Base-by-base conservation (phyloP, 257 asterid genomes). In the Solanum bulbocastanum region DNA sequence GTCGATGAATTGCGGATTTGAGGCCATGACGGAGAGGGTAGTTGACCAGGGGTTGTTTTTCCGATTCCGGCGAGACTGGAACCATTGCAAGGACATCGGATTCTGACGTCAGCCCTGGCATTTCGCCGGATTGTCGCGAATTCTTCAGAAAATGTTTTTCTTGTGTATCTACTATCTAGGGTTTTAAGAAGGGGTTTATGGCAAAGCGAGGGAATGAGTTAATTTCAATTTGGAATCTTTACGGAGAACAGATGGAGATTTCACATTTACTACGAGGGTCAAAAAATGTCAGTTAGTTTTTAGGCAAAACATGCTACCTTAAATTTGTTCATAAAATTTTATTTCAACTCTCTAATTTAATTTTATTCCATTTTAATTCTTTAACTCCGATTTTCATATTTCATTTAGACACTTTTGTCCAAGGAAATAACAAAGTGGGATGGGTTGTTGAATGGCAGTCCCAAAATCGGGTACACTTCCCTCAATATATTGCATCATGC, bases 61-160 rank as follows among this genome's bases (percentile, higher is more conserved):
- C 87, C 2, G 92, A 32, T 22, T 91, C 93, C 25, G 90, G 83
- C 10, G 93, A 90, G 87, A 78, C 86, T 5, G 96, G 94, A 27
- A 94, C 90, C 37, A 94, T 90, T 16, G 91, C 52, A 83, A 71
- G 89, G 23, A 93, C 94, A 30, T 92, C 94, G 91, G 96, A 85
- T 85, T 93, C 95, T 49, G 94, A 82, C 85, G 92, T 44, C 89
- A 92, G 33, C 32, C 97, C 98, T 88, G 98, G 99, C 99, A 95
- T 96, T 37, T 76, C 82, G 95, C 95, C 93, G 94, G 65, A 27
- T 88, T 86, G 89, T 66, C 86, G 92, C 32, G 40, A 42, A 13
- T 76, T 60, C 44, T 39, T 2, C 46, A 36, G 52, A 39, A 74
- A 22, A 40, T 23, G 58, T 18, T 39, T 39, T 75, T 39, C 42